Base-by-base conservation (phyloP, 164 flowering plant species). In the Magnolia officinalis region DNA sequence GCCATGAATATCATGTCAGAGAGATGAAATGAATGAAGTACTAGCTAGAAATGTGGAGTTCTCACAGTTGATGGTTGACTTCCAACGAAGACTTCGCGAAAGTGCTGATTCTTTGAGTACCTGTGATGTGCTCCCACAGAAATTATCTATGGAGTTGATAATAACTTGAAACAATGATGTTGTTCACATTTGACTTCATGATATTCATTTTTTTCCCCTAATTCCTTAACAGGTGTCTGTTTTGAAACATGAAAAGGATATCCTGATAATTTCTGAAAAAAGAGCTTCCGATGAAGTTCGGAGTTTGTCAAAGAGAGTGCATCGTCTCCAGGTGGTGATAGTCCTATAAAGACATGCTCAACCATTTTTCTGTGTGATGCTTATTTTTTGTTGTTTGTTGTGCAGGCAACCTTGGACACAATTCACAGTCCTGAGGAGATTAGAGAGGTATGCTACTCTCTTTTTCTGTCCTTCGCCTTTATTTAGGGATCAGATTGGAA, bases 231-330 rank as follows among this genome's bases (percentile, higher is more conserved):
- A 92, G 98, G 89, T 89, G 20, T 87, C 99, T 76, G 64, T 91
- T 76, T 67, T 94, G 74, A 92, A 88, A 82, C 84, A 84, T 75
- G 97, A 94, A 84, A 96, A 91, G 45, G 97, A 92, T 59, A 76
- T 94, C 78, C 74, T 92, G 64, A 69, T 83, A 75, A 87, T 85
- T 78, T 87, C 99, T 69, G 99, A 94, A 79, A 90, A 84, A 78
- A 89, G 99, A 82, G 99, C 98, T 72, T 83, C 49, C 20, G 96
- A 90, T 80, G 99, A 96, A 87, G 95, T 91, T 77, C 88, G 88
- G 64, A 83, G 79, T 79, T 82, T 94, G 86, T 89, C 94, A 1
- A 90, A 91, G 74, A 90, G 98, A 79, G 89, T 90, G 13, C 84
- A 89, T 72, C 92, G 91, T 4, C 85, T 96, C 64, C 99, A 96